phyloP scores from a whole-genome alignment of 176 grass and related monocot genomes.

The Oryza glaberrima region DNA sequence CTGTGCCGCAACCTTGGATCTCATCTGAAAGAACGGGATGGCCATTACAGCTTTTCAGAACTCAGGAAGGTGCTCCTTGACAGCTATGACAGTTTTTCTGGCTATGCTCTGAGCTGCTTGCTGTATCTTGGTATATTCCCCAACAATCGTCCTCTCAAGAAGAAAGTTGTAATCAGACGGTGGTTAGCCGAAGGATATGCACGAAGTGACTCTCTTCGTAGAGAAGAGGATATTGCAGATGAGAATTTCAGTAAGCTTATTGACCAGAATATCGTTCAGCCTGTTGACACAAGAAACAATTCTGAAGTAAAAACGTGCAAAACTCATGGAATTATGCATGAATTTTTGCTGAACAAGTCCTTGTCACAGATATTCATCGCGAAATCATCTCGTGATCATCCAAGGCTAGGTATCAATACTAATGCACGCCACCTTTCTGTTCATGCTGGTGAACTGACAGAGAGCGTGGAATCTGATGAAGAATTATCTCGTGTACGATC shows the following conservation, averaged over 20 bases:
- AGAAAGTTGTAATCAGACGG: no score
- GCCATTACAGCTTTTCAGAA: conserved; percentile 4
- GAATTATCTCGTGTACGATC: conserved; percentile 42
- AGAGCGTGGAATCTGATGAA: not conserved
- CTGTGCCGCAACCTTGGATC: conserved; percentile 37
- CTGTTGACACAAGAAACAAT: conserved; percentile 31
- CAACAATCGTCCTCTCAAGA: no score
- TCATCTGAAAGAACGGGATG: conserved; percentile 35
- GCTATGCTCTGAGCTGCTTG: no score
- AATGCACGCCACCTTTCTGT: conserved; percentile 31
- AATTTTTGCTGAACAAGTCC: conserved; percentile 41
- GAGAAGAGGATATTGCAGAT: conserved; percentile 36
- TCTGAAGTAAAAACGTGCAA: conserved; percentile 26
- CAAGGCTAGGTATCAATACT: not conserved
- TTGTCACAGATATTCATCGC: conserved; percentile 21
- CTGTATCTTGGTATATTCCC: no score
- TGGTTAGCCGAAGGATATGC: no score
- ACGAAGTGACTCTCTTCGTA: not conserved
- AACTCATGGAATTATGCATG: conserved; percentile 42
- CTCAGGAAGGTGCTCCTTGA: conserved; percentile 34
- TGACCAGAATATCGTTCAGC: conserved; percentile 18
- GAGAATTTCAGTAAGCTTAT: conserved; percentile 24
- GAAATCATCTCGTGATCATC: not conserved
- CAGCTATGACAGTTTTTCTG: conserved; percentile 33
- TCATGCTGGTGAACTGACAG: not conserved